Evolutionary conservation across 805 yeast genomes (phyloP).

Genomic region (Blastobotrys parvus): DNA sequence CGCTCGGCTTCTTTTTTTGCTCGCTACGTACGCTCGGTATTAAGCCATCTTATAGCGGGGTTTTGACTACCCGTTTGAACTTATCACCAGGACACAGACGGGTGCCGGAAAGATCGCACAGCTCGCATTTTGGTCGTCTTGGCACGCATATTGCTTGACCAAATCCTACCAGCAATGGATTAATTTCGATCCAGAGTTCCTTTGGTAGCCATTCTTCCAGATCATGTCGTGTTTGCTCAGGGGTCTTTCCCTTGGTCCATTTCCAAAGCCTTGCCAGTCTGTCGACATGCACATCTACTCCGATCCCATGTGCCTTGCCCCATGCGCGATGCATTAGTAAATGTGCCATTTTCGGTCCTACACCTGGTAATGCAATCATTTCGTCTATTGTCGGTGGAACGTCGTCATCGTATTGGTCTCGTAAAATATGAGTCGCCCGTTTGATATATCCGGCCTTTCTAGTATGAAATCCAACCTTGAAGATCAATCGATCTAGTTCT

Average conservation of each 20-base stretch:
- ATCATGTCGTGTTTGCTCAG: constrained; percentile 64
- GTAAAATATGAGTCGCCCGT: constrained; percentile 46
- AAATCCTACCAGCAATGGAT: constrained; percentile 83
- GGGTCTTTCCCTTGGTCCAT: constrained; percentile 49
- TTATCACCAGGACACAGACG: constrained; percentile 38
- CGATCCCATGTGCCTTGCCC: constrained; percentile 70
- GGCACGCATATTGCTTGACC: constrained; percentile 86
- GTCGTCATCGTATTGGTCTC: constrained; percentile 48
- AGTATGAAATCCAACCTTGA: constrained; percentile 78
- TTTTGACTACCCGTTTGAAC: constrained; percentile 2
- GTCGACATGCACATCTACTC: constrained; percentile 88
- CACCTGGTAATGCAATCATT: constrained; percentile 70
- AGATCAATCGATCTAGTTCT: constrained; percentile 57
- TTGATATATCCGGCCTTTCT: constrained; percentile 69
- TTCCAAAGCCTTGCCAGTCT: constrained; percentile 71
- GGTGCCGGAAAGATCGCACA: constrained; percentile 48
- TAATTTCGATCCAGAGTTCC: constrained; percentile 73
- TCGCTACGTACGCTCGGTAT: too few relatives aligned
- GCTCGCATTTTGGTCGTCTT: constrained; percentile 55
- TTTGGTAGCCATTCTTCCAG: constrained; percentile 68
- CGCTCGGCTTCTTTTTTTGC: too few relatives aligned
- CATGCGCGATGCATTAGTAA: constrained; percentile 76
- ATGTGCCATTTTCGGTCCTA: constrained; percentile 93
- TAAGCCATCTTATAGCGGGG: too few relatives aligned
- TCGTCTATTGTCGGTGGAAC: constrained; percentile 65